Evolutionary conservation across 2,329 filamentous ascomycete species (phyloP).

Genomic region (Alternaria consortialis): DNA sequence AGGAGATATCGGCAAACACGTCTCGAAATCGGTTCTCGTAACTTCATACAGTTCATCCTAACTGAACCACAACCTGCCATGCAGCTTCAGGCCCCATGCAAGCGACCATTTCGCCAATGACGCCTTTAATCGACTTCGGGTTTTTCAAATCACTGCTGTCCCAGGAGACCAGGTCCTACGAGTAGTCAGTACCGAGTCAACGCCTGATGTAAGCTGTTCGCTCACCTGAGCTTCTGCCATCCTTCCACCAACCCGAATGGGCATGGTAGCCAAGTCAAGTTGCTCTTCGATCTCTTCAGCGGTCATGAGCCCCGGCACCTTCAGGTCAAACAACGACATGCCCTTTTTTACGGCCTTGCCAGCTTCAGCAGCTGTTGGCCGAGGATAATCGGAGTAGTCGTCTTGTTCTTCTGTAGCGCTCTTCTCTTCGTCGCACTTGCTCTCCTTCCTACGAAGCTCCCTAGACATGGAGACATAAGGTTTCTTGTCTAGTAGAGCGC

Average conservation of each 20-base stretch:
- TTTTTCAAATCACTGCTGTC: constrained; percentile 61
- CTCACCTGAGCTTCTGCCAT: constrained; percentile 48
- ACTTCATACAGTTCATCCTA: constrained; percentile 42
- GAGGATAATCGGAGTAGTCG: constrained; percentile 34
- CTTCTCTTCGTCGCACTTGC: not conserved
- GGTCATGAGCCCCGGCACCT: constrained; percentile 73
- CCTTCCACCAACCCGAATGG: constrained; percentile 58
- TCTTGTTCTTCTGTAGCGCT: constrained; percentile 14
- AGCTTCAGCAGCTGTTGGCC: constrained; percentile 41
- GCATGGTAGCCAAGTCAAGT: constrained; percentile 68
- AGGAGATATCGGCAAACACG: not conserved
- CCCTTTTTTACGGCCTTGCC: constrained; percentile 46
- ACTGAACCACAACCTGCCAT: constrained; percentile 66
- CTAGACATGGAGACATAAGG: constrained; percentile 61
- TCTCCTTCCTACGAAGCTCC: constrained; percentile 41
- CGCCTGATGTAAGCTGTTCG: not conserved
- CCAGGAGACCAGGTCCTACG: constrained; percentile 68
- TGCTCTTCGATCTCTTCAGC: constrained; percentile 60
- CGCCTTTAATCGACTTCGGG: constrained; percentile 64
- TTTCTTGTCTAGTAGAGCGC: constrained; percentile 63
- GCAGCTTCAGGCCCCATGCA: constrained; percentile 70
- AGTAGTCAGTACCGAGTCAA: constrained; percentile 38
- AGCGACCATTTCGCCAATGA: constrained; percentile 73
- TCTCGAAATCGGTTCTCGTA: not conserved
- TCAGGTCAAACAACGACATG: constrained; percentile 65